Evolutionary conservation across 441 rosid genomes (phyloP).

Genomic region (Omphalea diandra): DNA sequence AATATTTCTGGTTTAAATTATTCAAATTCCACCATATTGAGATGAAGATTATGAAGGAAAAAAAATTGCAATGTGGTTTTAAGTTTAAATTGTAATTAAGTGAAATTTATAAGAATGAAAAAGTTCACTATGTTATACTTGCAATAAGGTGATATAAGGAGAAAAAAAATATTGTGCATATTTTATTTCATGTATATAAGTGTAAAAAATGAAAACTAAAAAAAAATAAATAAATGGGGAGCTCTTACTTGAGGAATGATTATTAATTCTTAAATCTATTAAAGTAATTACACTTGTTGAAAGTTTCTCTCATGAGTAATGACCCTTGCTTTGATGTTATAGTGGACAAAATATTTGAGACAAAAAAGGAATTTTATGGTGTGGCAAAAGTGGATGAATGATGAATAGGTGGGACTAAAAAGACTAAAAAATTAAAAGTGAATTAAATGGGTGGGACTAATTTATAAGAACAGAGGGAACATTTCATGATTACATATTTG

Average conservation of each 20-base stretch:
- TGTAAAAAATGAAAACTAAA: too few relatives aligned
- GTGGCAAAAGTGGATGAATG: background rate
- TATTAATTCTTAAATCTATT: slow-evolving; percentile 2
- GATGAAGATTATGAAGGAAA: too few relatives aligned
- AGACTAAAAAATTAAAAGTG: background rate
- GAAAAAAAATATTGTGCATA: background rate
- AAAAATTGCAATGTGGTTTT: too few relatives aligned
- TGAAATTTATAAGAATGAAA: too few relatives aligned
- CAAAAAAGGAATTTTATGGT: background rate
- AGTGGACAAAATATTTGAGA: background rate
- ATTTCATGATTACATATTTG: slow-evolving; percentile 24
- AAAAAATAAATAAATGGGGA: too few relatives aligned
- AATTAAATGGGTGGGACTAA: slow-evolving; percentile 15
- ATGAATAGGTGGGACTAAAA: slow-evolving; percentile 1
- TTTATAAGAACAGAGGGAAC: slow-evolving; percentile 15
- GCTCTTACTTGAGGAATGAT: background rate
- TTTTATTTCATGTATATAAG: background rate
- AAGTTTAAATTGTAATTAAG: too few relatives aligned
- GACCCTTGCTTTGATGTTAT: slow-evolving; percentile 1
- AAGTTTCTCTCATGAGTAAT: slow-evolving; percentile 9
- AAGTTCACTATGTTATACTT: background rate
- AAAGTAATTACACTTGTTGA: slow-evolving; percentile 3
- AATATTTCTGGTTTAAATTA: too few relatives aligned
- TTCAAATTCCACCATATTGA: too few relatives aligned
- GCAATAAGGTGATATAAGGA: too few relatives aligned